Evolutionary conservation across 176 grass and related monocot genomes (phyloP).

Genomic region (Metroxylon sagu): DNA sequence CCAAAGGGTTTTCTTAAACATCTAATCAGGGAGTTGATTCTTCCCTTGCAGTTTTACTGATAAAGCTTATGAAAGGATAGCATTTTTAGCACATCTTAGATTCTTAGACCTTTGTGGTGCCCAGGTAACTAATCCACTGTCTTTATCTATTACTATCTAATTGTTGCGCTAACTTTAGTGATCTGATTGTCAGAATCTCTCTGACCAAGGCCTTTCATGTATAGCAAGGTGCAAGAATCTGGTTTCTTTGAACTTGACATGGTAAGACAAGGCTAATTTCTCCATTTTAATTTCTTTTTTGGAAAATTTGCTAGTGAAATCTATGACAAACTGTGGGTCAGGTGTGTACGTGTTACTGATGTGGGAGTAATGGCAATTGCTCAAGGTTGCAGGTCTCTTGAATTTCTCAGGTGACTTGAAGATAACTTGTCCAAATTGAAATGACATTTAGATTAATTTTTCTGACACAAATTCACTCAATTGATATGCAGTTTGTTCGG

Average conservation of each 20-base stretch:
- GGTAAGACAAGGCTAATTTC: constrained; percentile 35
- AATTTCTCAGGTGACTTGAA: constrained; percentile 58
- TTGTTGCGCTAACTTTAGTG: neutral
- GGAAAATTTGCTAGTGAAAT: neutral
- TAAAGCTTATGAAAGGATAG: constrained; percentile 66
- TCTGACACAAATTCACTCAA: neutral
- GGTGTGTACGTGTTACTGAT: constrained; percentile 85
- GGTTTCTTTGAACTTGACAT: constrained; percentile 69
- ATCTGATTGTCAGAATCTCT: constrained; percentile 54
- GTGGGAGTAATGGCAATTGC: constrained; percentile 60
- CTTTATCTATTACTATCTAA: constrained; percentile 16
- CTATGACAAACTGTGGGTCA: constrained; percentile 18
- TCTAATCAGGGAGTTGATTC: neutral
- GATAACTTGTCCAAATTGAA: neutral
- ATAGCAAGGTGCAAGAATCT: constrained; percentile 66
- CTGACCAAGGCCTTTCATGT: constrained; percentile 52
- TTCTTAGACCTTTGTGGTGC: constrained; percentile 91
- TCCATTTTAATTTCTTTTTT: neutral
- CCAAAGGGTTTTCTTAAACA: no score
- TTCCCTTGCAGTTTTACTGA: constrained; percentile 67
- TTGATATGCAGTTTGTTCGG: constrained; percentile 59
- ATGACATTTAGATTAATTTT: neutral
- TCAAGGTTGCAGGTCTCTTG: constrained; percentile 52
- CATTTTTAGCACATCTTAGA: constrained; percentile 52
- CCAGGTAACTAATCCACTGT: constrained; percentile 41